Conservation (phyloP, 2,329 filamentous ascomycete genomes). For the Tothia fuscella region DNA sequence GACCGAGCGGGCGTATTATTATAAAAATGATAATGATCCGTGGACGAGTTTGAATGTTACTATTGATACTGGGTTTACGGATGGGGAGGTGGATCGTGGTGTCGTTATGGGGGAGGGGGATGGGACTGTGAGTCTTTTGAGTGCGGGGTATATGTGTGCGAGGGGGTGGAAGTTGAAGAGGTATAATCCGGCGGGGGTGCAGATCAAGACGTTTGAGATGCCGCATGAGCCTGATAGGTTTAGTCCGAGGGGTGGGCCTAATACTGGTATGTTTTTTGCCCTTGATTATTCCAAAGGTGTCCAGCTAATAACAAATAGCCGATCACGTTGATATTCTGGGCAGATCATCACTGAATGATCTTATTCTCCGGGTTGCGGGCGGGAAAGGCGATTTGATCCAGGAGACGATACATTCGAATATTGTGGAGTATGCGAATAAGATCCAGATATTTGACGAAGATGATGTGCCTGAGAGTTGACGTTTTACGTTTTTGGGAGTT, state of each 20-base stretch:
- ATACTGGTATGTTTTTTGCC: constrained; percentile 40
- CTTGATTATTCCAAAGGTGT: constrained; percentile 5
- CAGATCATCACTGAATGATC: constrained; percentile 75
- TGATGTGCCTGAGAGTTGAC: too few relatives aligned
- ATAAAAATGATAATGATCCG: constrained; percentile 57
- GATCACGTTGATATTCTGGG: constrained; percentile 97
- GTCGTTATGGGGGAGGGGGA: constrained; percentile 95
- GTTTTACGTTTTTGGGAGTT: too few relatives aligned
- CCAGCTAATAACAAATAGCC: constrained; percentile 32
- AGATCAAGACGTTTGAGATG: constrained; percentile 88
- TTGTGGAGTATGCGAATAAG: constrained; percentile 67
- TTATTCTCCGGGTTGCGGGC: constrained; percentile 75
- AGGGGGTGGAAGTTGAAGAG: constrained; percentile 88
- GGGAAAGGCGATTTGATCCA: constrained; percentile 71
- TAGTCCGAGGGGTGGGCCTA: constrained; percentile 61
- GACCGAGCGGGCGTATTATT: constrained; percentile 87
- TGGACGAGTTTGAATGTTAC: constrained; percentile 54
- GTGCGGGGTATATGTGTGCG: constrained; percentile 91
- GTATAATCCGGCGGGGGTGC: constrained; percentile 76
- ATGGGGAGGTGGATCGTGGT: constrained; percentile 57
- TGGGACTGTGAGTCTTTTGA: constrained; percentile 88
- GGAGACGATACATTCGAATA: constrained; percentile 68
- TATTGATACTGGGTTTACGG: constrained; percentile 39
- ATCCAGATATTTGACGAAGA: constrained; percentile 61
- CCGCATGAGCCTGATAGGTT: constrained; percentile 90